These are phyloP conservation scores for Neurospora terricola DNA, from an alignment of 495 filamentous ascomycete species.

Conservation along the genomic window DNA sequence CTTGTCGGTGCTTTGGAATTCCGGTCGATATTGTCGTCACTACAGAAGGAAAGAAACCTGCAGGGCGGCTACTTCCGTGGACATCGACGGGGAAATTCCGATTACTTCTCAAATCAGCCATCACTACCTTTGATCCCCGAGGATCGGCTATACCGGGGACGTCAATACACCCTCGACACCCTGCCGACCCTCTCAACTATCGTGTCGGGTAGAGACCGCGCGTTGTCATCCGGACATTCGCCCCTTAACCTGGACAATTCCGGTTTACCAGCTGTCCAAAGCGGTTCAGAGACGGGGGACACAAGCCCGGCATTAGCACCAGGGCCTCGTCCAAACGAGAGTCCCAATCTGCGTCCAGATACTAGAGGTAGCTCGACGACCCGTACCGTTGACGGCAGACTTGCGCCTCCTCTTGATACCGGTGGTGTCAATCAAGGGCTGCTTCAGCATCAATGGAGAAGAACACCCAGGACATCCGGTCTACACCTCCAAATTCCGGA, in stretches of 20 bases:
- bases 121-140: neutral
- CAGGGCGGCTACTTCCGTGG: slow-evolving; percentile 55
- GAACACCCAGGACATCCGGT: neutral
- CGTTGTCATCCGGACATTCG: slow-evolving; percentile 19
- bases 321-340: neutral
- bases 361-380: slow-evolving; percentile 14
- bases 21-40: slow-evolving; percentile 70
- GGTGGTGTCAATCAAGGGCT: neutral
- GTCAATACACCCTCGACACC: neutral
- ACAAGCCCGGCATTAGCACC: neutral
- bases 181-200: neutral
- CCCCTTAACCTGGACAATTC: slow-evolving; percentile 14
- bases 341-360: neutral
- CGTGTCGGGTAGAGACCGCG: slow-evolving; percentile 13
- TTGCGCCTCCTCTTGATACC: slow-evolving; percentile 17
- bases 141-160: neutral
- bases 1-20: slow-evolving; percentile 92
- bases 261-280: slow-evolving; percentile 1
- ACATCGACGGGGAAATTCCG: slow-evolving; percentile 47
- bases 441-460: neutral
- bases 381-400: slow-evolving; percentile 18
- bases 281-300: neutral
- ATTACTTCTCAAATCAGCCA: slow-evolving; percentile 23
- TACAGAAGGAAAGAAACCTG: slow-evolving; percentile 69
- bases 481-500: slow-evolving; percentile 20